Evolutionary conservation across 345 rosid genomes (phyloP).

Genomic region (Salix brachista): DNA sequence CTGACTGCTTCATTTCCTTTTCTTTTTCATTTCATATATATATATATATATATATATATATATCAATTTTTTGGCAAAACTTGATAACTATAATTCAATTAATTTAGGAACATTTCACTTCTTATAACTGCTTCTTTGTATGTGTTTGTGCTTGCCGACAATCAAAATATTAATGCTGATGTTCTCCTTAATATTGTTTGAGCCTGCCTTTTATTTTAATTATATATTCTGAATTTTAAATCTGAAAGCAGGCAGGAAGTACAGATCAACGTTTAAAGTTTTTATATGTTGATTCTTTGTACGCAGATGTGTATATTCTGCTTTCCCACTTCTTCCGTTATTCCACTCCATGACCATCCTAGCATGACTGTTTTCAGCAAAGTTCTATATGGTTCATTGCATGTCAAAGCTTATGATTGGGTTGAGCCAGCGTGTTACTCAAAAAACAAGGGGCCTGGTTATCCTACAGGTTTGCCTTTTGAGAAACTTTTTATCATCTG

Average conservation of each 20-base stretch:
- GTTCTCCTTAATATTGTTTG: background rate
- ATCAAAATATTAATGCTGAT: background rate
- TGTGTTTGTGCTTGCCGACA: background rate
- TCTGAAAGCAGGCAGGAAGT: background rate
- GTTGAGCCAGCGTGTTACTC: conserved; percentile 65
- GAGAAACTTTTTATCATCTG: conserved; percentile 4
- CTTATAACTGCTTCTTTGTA: background rate
- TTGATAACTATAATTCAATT: background rate
- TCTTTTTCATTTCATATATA: background rate
- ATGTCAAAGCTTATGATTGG: conserved; percentile 96
- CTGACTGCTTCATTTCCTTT: background rate
- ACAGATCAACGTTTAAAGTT: background rate
- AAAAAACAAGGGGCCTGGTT: conserved; percentile 44
- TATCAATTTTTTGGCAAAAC: too few relatives aligned
- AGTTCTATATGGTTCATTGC: conserved; percentile 86
- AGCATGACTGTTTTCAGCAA: conserved; percentile 93
- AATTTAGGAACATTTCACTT: background rate
- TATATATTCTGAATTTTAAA: background rate
- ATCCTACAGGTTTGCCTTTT: conserved; percentile 36
- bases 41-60: background rate
- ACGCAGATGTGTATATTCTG: conserved; percentile 92
- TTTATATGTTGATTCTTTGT: conserved; percentile 9
- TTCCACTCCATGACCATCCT: conserved; percentile 96
- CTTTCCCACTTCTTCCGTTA: conserved; percentile 90
- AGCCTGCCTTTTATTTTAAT: background rate